Base-by-base conservation (phyloP, 2,329 filamentous ascomycete genomes). In the Claviceps sp. region DNA sequence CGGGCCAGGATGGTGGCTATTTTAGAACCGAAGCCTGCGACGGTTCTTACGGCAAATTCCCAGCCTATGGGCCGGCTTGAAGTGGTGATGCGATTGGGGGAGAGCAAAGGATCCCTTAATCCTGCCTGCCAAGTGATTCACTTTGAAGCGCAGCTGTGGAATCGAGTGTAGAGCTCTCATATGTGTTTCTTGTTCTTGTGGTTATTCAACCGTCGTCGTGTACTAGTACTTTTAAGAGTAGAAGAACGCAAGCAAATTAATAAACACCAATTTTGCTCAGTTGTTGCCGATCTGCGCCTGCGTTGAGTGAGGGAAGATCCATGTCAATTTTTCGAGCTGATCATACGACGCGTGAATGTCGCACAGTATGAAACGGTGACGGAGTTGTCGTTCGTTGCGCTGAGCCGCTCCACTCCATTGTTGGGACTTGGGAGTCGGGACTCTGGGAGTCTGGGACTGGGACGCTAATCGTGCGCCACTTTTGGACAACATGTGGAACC, bases 1-100 rank as follows among this genome's bases (percentile, higher is more conserved):
- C 53, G 16, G 53, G 53, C 24, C 34, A 50, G 47, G 51, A 55
- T 37, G 51, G 48, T 34, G 53, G 53, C 11, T 55, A 55, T 42
- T 55, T 55, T 18, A 48, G 53, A 40, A 55, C 53, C 30, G 53
- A 55, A 47, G 53, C 53, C 4, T 55, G 53, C 47, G 53, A 55
- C 22, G 51, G 51, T 22, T 55, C 53, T 5, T 55, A 53, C 37
- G 51, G 37, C n/a, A 55, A 53, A 46, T 55, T 55, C 30, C 53
- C 53, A 8, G 38, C 53, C 9, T 55, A 55, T 18, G 53, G 53
- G 24, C 51, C 37, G 34, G 13, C 53, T 40, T 51, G 50, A 43
- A 16, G 24, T 24, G 8, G 26, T 24, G n/a, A 24, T 26, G 22
- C 48, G 20, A 14, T 24, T 26, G n/a, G 13, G 3, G 13, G 24